Base-by-base conservation (phyloP, 169 alveolate species). In the Perkinsus marinus region DNA sequence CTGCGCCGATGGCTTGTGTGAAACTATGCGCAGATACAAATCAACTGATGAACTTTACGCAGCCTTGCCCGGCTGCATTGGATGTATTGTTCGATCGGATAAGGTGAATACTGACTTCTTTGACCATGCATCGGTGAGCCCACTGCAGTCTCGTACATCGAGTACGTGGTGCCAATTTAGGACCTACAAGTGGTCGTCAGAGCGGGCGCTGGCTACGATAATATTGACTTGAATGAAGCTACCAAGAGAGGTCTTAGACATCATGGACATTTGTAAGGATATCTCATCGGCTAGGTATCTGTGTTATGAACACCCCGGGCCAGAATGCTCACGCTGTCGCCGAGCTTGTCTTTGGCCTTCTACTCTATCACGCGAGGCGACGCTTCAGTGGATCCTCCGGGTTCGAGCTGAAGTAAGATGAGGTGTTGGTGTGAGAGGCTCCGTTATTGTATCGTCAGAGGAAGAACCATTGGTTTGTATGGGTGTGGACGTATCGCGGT, bases 161-260 rank as follows among this genome's bases (percentile, higher is more conserved):
- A 13, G 37, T 7, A 0, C 5, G 7, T 16, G 3, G 7, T 16
- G 7, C 79, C 3, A 41, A 41, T 41, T 30, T 26, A 57, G 79
- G 79, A 57, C 79, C 22, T 57, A 26, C 7, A 16, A 26, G 34
- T 57, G 34, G 93, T 95, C 68, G 94, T 95, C 30, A 90, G 97
- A 57, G 97, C 97, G 0, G 97, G 97, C 37, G 97, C 97, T 0
- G 96, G 97, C 19, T 92, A 90, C 90, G 97, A 95, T 90, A 95
- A 95, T 69, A 93, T 95, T 38, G 96, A 95, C 46, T 90, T 94
- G 43, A 94, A 92, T 3, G 94, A 93, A 36, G 95, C 96, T 36
- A 89, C 94, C 34, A 90, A 68, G 37, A 92, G 92, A 34, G 96
- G 97, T 17, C n/a, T n/a, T n/a, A n/a, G n/a, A n/a, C n/a, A n/a